A percentile compares a stretch with the other conserved stretches of the same genome.
Evolutionary conservation across 345 rosid species (phyloP).

Genomic region (Mangifera indica): DNA sequence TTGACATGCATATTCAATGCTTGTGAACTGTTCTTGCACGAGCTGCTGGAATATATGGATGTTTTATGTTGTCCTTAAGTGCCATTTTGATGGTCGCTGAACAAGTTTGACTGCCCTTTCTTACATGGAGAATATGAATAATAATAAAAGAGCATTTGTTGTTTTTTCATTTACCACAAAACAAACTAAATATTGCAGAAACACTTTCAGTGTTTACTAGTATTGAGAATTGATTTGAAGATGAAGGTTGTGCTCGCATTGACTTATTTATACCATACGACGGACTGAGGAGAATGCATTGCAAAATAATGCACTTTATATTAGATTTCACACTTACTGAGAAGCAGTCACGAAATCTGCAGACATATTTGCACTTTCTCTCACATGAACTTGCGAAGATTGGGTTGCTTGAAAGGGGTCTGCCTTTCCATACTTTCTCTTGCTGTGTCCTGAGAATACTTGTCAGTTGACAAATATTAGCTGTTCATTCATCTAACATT

Average conservation of each 20-base stretch:
- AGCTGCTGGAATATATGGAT: not conserved
- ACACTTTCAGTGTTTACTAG: not conserved
- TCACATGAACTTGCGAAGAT: slow-evolving; percentile 17
- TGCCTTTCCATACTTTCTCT: slow-evolving; percentile 19
- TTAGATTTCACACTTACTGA: slow-evolving; percentile 23
- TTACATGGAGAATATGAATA: not conserved
- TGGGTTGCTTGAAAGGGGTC: slow-evolving; percentile 27
- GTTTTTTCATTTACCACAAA: not conserved
- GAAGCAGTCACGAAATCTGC: slow-evolving; percentile 34
- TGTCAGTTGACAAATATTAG: slow-evolving; percentile 24
- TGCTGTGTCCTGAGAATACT: slow-evolving; percentile 15
- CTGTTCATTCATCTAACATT: slow-evolving; percentile 25
- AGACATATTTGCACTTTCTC: slow-evolving; percentile 30
- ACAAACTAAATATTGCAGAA: not conserved
- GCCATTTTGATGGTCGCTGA: not conserved
- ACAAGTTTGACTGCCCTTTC: not conserved
- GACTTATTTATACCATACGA: not conserved
- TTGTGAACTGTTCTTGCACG: not conserved
- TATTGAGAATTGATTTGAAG: not conserved
- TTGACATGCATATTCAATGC: not conserved
- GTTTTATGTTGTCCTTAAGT: not conserved
- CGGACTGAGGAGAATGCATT: slow-evolving; percentile 2
- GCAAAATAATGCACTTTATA: not conserved
- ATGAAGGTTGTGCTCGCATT: not conserved
- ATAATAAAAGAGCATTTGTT: not conserved